Percentiles rank a stretch among this genome's conserved stretches.
These are phyloP conservation scores for Fusarium sambucinum DNA, from an alignment of 2,329 filamentous ascomycete genomes.

Conservation along the genomic window DNA sequence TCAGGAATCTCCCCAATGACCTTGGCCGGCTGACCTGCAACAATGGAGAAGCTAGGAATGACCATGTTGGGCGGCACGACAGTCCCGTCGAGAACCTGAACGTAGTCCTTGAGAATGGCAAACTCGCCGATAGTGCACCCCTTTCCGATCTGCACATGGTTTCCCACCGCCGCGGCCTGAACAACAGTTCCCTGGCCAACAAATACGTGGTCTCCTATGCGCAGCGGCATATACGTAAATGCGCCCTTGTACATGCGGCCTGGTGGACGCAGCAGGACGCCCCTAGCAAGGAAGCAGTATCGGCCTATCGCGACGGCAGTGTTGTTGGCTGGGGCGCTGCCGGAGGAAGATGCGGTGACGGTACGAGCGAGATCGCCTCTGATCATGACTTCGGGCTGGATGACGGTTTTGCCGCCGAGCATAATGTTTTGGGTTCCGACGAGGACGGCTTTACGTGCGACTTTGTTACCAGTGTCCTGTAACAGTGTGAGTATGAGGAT, in stretches of 20 bases:
- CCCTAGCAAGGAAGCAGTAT: constrained; percentile 88
- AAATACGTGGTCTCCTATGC: constrained; percentile 95
- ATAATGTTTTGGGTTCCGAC: constrained; percentile 98
- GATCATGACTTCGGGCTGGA: constrained; percentile 94
- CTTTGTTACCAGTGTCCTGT: constrained; percentile 98
- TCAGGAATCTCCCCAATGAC: constrained; percentile 86
- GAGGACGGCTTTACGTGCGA: constrained; percentile 90
- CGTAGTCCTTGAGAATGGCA: constrained; percentile 93
- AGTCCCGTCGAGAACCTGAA: constrained; percentile 85
- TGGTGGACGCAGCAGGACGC: constrained; percentile 83
- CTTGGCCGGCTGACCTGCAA: constrained; percentile 84
- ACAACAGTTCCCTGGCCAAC: constrained; percentile 81
- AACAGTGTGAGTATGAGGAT: not conserved
- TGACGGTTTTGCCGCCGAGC: constrained; percentile 94
- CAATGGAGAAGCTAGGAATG: constrained; percentile 89
- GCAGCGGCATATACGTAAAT: constrained; percentile 87
- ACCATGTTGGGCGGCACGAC: constrained; percentile 91
- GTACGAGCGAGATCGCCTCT: constrained; percentile 85
- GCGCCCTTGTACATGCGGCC: constrained; percentile 82
- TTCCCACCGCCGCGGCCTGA: constrained; percentile 85
- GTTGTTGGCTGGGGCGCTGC: constrained; percentile 61
- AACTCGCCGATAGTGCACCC: constrained; percentile 85
- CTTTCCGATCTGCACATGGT: constrained; percentile 86
- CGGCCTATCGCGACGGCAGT: constrained; percentile 88
- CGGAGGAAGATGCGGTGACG: constrained; percentile 58